A percentile compares a stretch with the other conserved stretches of the same genome.
phyloP scores from a whole-genome alignment of 2,329 filamentous ascomycete species.

The Fusarium sp. region DNA sequence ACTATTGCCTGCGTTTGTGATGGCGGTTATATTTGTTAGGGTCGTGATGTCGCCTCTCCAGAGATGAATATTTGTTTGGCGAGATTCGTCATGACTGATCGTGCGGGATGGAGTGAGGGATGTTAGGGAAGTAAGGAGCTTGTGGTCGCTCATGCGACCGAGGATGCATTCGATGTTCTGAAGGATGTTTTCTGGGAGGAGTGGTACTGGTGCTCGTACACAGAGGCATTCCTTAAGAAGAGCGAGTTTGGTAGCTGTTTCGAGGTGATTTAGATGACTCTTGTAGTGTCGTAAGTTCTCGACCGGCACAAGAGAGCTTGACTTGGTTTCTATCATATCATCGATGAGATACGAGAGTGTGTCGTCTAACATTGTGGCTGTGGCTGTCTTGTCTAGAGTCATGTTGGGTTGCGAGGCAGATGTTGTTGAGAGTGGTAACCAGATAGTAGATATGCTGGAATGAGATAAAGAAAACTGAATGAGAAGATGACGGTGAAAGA shows the following conservation, averaged over 20 bases:
- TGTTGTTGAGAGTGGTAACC: too few relatives aligned
- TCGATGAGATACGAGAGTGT: constrained; percentile 19
- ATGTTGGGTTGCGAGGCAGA: background rate
- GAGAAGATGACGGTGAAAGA: accelerated
- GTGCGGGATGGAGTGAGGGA: background rate
- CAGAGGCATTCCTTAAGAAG: constrained; percentile 32
- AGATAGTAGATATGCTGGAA: too few relatives aligned
- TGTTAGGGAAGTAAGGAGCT: background rate
- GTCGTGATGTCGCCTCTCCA: constrained; percentile 44
- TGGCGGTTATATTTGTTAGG: constrained; percentile 22
- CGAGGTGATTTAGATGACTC: constrained; percentile 25
- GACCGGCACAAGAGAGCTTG: background rate
- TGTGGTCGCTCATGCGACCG: constrained; percentile 2
- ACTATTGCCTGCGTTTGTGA: constrained; percentile 40
- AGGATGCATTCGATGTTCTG: constrained; percentile 31
- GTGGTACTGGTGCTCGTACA: constrained; percentile 25
- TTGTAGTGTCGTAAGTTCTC: constrained; percentile 21
- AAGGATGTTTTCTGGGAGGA: constrained; percentile 4
- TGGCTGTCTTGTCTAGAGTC: too few relatives aligned
- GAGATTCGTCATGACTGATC: background rate
- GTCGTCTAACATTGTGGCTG: constrained; percentile 5
- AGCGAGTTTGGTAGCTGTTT: constrained; percentile 22
- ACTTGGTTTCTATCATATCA: background rate
- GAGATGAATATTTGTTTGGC: background rate
- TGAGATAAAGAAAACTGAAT: background rate